Base-by-base conservation (phyloP, 495 filamentous ascomycete genomes). In the Amniculicola lignicola region DNA sequence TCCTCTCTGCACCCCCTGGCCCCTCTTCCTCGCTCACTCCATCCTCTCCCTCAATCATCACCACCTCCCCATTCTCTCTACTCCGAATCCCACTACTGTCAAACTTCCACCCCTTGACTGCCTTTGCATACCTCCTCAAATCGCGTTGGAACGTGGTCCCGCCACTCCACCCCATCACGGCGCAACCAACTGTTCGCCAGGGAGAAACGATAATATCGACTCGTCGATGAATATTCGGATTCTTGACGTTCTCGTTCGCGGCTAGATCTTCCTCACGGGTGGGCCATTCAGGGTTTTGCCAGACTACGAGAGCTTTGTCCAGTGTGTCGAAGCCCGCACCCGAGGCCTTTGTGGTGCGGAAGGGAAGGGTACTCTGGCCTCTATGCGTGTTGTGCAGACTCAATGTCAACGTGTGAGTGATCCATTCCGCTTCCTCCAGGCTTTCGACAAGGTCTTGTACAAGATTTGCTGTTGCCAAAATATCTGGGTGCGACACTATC, bases 191-290 rank as follows among this genome's bases (percentile, higher is more conserved):
- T 2, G 88, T 93, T 25, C 81, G 83, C 86, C 91, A 94, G 0
- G 90, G 91, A 15, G 82, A 82, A 52, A 97, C 77, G 65, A 99
- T 95, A 56, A 99, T 95, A 65, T 97, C 92, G 5, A 99, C 90
- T 15, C 91, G 77, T 16, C 90, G 80, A 63, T 96, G 91, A 4
- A 76, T 76, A 63, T 92, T 90, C 0, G 83, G 79, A 51, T 92
- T 90, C 50, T 79, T 80, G 3, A 66, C 59, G 33, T 70, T 62
- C 0, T 68, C 59, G 46, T 76, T 61, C 2, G 27, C 46, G 0
- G 56, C 64, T 12, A 68, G 51, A 35, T 75, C 70, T 2, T 56
- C 63, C 5, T 61, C 66, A 29, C 67, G 64, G 0, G 66, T 69
- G 22, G 70, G 66, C 78, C 78, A 87, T 4, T 69, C n/a, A 0